Conservation (phyloP, 192 early-diverging fungal genomes). For the Glomus cerebriforme region DNA sequence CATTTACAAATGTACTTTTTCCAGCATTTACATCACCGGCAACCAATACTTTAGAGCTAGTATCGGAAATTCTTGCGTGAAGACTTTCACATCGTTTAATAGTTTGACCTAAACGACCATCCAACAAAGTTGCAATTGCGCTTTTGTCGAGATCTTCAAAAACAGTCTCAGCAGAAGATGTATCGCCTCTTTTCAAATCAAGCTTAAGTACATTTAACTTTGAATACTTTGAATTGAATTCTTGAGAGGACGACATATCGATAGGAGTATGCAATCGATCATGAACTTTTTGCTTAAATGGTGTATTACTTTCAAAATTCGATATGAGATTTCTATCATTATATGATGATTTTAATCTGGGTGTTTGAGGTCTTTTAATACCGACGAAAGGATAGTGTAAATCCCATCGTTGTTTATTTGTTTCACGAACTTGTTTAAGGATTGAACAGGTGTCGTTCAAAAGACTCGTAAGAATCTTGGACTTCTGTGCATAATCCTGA, state of each 20-base stretch:
- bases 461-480: constrained; percentile 67
- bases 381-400: constrained; percentile 30
- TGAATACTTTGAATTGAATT: constrained; percentile 40
- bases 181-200: constrained; percentile 69
- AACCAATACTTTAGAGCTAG: constrained; percentile 90
- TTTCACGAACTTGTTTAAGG: constrained; percentile 70
- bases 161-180: constrained; percentile 54
- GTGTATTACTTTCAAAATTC: constrained; percentile 2
- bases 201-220: constrained; percentile 66
- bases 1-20: constrained; percentile 97
- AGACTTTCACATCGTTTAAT: constrained; percentile 82
- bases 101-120: constrained; percentile 64
- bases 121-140: constrained; percentile 71
- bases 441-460: constrained; percentile 65
- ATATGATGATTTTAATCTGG: constrained; percentile 35
- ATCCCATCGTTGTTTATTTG: constrained; percentile 51
- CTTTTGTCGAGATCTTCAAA: constrained; percentile 67
- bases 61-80: constrained; percentile 83
- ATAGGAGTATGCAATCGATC: background rate
- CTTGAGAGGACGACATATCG: constrained; percentile 37
- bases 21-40: constrained; percentile 98
- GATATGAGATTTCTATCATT: constrained; percentile 34
- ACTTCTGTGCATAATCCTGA: constrained; percentile 74
- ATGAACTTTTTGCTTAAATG: background rate
- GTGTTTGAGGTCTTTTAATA: constrained; percentile 31